These are phyloP conservation scores for Davidsoniella eucalypti DNA, from an alignment of 2,329 filamentous ascomycete genomes.

Conservation along the genomic window DNA sequence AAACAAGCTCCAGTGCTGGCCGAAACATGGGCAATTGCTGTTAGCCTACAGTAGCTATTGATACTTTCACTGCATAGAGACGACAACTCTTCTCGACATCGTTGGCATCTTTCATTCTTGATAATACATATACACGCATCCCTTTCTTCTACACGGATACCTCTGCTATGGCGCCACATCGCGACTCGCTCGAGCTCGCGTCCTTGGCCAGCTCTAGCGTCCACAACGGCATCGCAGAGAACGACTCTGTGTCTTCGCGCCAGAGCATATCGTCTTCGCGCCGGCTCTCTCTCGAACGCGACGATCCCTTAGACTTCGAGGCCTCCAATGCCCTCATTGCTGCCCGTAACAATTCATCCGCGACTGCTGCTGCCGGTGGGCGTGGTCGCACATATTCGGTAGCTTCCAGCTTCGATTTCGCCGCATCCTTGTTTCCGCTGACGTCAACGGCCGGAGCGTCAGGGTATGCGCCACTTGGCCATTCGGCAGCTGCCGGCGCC, in stretches of 20 bases:
- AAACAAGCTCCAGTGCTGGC: too few species aligned
- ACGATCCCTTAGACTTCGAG: conserved; percentile 53
- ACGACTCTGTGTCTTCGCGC: conserved; percentile 49
- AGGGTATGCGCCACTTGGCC: conserved; percentile 74
- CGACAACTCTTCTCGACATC: too few species aligned
- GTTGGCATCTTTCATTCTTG: not conserved
- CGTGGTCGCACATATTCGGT: conserved; percentile 64
- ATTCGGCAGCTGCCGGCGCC: conserved; percentile 42
- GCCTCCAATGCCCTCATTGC: conserved; percentile 35
- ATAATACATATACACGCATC: conserved; percentile 1
- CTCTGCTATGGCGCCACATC: conserved; percentile 25
- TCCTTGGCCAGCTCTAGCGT: conserved; percentile 74
- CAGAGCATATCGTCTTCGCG: conserved; percentile 89
- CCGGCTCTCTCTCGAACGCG: conserved; percentile 71
- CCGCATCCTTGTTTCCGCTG: conserved; percentile 80
- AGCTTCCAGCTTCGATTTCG: conserved; percentile 88
- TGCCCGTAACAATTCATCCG: not conserved
- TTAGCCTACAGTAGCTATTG: too few species aligned
- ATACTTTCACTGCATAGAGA: too few species aligned
- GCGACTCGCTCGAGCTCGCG: conserved; percentile 92
- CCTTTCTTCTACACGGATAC: conserved; percentile 15
- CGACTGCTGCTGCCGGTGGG: conserved; percentile 22
- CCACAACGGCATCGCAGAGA: conserved; percentile 26
- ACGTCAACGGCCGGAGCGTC: conserved; percentile 57
- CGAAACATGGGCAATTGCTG: too few species aligned